A percentile compares a stretch with the other conserved stretches of the same genome.
Conservation (phyloP, 805 yeast genomes). For the Ogataea wickerhamii region DNA sequence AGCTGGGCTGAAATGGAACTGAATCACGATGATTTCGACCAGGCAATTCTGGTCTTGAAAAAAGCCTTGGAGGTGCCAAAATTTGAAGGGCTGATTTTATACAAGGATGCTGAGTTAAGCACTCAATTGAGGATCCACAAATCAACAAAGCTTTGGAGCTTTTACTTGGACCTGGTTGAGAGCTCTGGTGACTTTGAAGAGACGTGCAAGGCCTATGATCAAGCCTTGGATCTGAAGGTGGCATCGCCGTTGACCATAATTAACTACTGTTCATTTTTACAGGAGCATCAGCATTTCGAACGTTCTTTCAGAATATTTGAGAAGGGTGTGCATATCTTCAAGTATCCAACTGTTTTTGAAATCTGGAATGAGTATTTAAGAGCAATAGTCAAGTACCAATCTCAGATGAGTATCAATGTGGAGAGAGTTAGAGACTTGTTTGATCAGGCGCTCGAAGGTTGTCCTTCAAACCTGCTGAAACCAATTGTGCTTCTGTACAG, state of each 20-base stretch:
- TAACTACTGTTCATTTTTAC: slow-evolving; percentile 61
- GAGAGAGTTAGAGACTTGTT: slow-evolving; percentile 71
- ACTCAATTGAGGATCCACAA: slow-evolving; percentile 60
- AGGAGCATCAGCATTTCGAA: slow-evolving; percentile 43
- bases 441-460: slow-evolving; percentile 56
- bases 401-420: slow-evolving; percentile 33
- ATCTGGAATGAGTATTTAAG: slow-evolving; percentile 69
- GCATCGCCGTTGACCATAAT: slow-evolving; percentile 67
- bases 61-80: slow-evolving; percentile 30
- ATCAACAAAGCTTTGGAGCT: slow-evolving; percentile 65
- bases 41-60: slow-evolving; percentile 35
- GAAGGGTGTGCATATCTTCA: slow-evolving; percentile 58
- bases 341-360: slow-evolving; percentile 59
- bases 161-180: slow-evolving; percentile 68
- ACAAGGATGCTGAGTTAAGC: slow-evolving; percentile 40
- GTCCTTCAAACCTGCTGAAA: slow-evolving; percentile 48
- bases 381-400: slow-evolving; percentile 38
- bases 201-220: slow-evolving; percentile 46
- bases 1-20: slow-evolving; percentile 72
- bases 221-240: slow-evolving; percentile 52
- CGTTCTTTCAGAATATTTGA: slow-evolving; percentile 62
- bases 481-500: slow-evolving; percentile 54
- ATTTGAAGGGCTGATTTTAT: slow-evolving; percentile 20
- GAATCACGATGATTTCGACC: slow-evolving; percentile 42
- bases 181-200: slow-evolving; percentile 43